Conservation (phyloP, 169 alveolate genomes). For the Condylostoma magnum region DNA sequence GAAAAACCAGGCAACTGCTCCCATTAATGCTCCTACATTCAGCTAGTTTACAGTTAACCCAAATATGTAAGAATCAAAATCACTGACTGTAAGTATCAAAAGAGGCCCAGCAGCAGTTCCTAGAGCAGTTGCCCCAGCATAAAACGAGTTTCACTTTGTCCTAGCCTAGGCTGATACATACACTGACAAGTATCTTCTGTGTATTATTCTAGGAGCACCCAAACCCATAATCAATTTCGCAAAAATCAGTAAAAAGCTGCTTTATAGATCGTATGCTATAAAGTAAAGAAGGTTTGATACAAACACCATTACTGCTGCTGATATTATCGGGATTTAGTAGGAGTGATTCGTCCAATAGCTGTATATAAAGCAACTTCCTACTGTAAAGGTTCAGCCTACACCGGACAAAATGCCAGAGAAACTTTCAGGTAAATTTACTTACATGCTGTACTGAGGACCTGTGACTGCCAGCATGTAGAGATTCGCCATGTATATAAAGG, state of each 20-base stretch:
- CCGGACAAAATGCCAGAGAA: constrained; percentile 34
- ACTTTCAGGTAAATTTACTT: constrained; percentile 26
- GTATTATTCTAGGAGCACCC: constrained; percentile 45
- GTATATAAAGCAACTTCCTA: constrained; percentile 23
- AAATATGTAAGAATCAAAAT: neutral
- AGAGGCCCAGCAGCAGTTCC: constrained; percentile 46
- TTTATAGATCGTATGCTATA: constrained; percentile 25
- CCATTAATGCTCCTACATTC: constrained; percentile 40
- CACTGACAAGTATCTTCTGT: constrained; percentile 41
- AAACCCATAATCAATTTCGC: constrained; percentile 40
- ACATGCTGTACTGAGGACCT: constrained; percentile 35
- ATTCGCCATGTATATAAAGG: constrained; percentile 40
- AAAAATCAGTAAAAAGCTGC: neutral
- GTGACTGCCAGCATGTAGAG: constrained; percentile 43
- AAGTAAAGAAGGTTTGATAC: constrained; percentile 45
- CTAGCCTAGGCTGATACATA: constrained; percentile 24
- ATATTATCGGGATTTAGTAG: constrained; percentile 29
- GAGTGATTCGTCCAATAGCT: constrained; percentile 35
- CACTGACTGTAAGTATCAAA: constrained; percentile 4
- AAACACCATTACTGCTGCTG: constrained; percentile 27
- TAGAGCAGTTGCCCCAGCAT: constrained; percentile 40
- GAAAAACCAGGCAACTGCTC: constrained; percentile 31
- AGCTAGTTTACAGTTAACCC: constrained; percentile 6
- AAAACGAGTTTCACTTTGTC: constrained; percentile 43
- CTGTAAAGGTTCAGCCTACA: constrained; percentile 34